Evolutionary conservation across 441 rosid species (phyloP).

Genomic region (Euphorbia schlechtendalii): DNA sequence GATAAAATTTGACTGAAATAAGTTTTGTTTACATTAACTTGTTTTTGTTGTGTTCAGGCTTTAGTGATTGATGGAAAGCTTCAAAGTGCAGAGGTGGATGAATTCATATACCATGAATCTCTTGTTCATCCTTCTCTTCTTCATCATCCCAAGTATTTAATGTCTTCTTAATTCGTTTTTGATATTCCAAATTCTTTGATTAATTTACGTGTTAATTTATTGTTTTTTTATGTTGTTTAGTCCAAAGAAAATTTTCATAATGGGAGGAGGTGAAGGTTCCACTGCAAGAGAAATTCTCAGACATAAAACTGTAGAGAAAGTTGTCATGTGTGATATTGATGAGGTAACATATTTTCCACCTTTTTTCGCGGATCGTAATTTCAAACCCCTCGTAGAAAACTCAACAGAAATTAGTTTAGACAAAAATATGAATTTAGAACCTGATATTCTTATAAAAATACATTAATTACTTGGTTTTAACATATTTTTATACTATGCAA

Average conservation of each 20-base stretch:
- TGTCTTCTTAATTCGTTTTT: background rate
- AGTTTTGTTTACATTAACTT: too few species aligned
- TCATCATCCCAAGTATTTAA: constrained; percentile 37
- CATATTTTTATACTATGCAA: too few species aligned
- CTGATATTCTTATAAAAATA: too few species aligned
- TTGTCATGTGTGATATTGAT: constrained; percentile 61
- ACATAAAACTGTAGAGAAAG: constrained; percentile 40
- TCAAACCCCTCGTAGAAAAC: too few species aligned
- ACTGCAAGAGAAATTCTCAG: constrained; percentile 57
- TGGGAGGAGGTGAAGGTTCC: constrained; percentile 78
- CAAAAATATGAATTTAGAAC: too few species aligned
- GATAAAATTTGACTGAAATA: too few species aligned
- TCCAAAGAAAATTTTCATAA: constrained; percentile 40
- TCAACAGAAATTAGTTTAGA: too few species aligned
- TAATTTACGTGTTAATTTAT: background rate
- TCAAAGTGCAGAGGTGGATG: constrained; percentile 66
- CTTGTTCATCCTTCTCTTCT: constrained; percentile 56
- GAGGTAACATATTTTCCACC: constrained; percentile 26
- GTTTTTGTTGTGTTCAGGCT: constrained; percentile 26
- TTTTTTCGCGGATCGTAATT: too few species aligned
- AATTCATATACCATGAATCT: constrained; percentile 60
- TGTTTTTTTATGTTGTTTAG: constrained; percentile 14
- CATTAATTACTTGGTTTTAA: too few species aligned
- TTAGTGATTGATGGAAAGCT: constrained; percentile 62
- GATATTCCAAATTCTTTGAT: background rate